These are phyloP conservation scores for Radiomyces spectabilis DNA, from an alignment of 192 early-diverging fungal genomes.

Conservation along the genomic window DNA sequence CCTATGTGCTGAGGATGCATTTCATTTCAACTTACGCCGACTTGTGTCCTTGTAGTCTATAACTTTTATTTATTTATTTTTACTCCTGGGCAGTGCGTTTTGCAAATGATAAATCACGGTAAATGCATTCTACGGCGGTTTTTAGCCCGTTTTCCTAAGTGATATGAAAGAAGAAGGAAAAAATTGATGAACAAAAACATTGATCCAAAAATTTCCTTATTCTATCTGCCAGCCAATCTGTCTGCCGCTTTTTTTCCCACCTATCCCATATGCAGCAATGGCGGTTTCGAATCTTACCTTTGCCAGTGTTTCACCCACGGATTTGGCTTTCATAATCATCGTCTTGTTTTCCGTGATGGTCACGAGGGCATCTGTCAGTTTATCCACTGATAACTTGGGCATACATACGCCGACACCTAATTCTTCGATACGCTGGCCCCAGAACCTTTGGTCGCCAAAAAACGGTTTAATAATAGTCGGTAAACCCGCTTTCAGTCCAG, in stretches of 20 bases:
- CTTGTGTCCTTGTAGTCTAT: too few relatives aligned
- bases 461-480: conserved; percentile 68
- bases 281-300: conserved; percentile 17
- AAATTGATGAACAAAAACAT: background rate
- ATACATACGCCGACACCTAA: conserved; percentile 53
- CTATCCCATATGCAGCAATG: too few relatives aligned
- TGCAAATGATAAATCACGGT: conserved; percentile 46
- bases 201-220: background rate
- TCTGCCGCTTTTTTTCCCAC: background rate
- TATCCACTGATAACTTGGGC: conserved; percentile 44
- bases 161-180: background rate
- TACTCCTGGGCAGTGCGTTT: too few relatives aligned
- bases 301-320: conserved; percentile 43
- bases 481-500: conserved; percentile 62
- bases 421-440: conserved; percentile 56
- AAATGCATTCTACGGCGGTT: conserved; percentile 49
- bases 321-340: conserved; percentile 39
- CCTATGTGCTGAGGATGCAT: too few relatives aligned
- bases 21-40: too few relatives aligned
- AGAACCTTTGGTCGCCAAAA: conserved; percentile 62
- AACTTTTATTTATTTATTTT: too few relatives aligned
- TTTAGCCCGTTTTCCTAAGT: conserved; percentile 47
- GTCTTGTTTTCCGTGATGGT: conserved; percentile 42
- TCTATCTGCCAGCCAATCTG: background rate
- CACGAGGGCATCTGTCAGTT: conserved; percentile 36